Conservation (phyloP, 768 basidiomycete species). For the Kwoniella pini region DNA sequence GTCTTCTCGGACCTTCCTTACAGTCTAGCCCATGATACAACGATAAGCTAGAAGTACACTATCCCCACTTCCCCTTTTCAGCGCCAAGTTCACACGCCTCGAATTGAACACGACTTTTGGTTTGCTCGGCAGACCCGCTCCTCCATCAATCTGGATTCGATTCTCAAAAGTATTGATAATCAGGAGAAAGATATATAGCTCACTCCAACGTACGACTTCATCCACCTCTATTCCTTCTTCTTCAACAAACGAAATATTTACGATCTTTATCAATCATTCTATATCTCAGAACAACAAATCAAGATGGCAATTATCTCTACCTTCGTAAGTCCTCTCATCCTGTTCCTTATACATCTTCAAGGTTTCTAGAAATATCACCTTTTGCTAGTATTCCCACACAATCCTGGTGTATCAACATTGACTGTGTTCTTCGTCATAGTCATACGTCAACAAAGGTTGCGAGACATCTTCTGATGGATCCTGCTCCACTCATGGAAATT, state of each 20-base stretch:
- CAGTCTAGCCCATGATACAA: too few species aligned
- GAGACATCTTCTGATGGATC: conserved; percentile 18
- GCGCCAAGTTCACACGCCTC: too few species aligned
- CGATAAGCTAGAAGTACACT: too few species aligned
- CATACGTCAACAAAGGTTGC: conserved; percentile 15
- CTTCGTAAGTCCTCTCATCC: neutral
- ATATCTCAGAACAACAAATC: neutral
- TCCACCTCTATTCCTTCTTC: neutral
- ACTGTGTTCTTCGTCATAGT: neutral
- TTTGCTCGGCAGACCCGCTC: neutral
- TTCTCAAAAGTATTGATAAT: too few species aligned
- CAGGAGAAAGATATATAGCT: conserved; percentile 19
- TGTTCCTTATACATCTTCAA: too few species aligned
- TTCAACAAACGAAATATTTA: neutral
- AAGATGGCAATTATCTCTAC: conserved; percentile 14
- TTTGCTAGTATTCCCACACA: too few species aligned
- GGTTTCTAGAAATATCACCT: too few species aligned
- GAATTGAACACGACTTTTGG: too few species aligned
- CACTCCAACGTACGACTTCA: too few species aligned
- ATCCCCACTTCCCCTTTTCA: too few species aligned
- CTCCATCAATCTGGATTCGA: neutral
- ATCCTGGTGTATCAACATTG: neutral
- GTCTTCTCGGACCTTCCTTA: too few species aligned
- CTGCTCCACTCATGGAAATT: conserved; percentile 18
- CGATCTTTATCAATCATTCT: neutral